Evolutionary conservation across 495 filamentous ascomycete genomes (phyloP).

Genomic region (Cenococcum geophilum): DNA sequence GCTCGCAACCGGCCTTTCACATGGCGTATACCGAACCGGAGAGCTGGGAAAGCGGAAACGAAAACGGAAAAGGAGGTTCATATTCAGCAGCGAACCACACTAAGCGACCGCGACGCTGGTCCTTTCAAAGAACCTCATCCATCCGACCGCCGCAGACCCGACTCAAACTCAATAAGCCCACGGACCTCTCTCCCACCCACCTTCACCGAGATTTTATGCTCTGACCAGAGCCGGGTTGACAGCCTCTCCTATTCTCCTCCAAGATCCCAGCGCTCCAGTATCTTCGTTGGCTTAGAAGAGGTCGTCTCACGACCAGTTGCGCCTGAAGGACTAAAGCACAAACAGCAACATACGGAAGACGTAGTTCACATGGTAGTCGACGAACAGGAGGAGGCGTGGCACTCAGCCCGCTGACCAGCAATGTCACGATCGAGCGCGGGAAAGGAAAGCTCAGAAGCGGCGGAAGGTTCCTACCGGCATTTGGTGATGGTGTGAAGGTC

Average conservation of each 20-base stretch:
- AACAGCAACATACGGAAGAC: background rate
- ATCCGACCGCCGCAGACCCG: too few relatives aligned
- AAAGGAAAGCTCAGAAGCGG: background rate
- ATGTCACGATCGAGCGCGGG: constrained; percentile 2
- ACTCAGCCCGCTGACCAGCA: background rate
- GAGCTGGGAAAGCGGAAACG: too few relatives aligned
- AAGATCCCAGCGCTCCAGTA: background rate
- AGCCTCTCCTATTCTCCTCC: background rate
- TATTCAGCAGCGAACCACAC: too few relatives aligned
- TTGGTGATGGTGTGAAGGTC: too few relatives aligned
- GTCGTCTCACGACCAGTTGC: background rate
- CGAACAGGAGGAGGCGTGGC: background rate
- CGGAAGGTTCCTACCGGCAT: too few relatives aligned
- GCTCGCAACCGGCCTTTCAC: too few relatives aligned
- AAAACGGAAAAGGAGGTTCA: too few relatives aligned
- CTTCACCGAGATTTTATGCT: background rate
- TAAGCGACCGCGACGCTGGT: too few relatives aligned
- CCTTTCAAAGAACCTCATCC: too few relatives aligned
- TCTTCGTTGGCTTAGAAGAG: background rate
- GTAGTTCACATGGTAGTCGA: background rate
- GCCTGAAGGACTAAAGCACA: background rate
- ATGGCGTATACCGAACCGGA: too few relatives aligned
- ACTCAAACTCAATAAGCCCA: too few relatives aligned
- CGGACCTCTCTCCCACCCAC: background rate
- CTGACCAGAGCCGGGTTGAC: background rate